These are phyloP conservation scores for Plasmodium knowlesi DNA, from an alignment of 169 alveolate species.

Conservation along the genomic window DNA sequence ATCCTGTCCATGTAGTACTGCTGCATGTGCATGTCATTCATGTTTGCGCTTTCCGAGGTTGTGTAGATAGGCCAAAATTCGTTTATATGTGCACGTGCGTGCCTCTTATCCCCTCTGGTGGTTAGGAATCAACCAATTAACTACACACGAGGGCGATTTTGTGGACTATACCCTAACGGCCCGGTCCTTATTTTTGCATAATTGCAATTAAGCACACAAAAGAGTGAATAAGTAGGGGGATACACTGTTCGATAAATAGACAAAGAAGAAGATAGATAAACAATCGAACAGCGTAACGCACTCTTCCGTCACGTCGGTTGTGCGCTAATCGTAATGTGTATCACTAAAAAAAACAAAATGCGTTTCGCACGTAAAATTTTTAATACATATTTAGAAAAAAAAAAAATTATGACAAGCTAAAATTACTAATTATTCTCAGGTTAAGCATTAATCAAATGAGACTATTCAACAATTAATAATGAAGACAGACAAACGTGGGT, in stretches of 20 bases:
- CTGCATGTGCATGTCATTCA: slow-evolving; percentile 12
- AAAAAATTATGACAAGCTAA: neutral
- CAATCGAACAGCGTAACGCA: neutral
- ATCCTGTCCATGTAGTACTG: slow-evolving; percentile 52
- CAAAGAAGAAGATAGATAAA: neutral
- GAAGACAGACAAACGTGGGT: neutral
- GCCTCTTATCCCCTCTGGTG: neutral
- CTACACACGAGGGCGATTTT: neutral
- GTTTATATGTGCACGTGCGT: neutral
- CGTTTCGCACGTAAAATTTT: neutral
- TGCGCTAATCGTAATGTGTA: neutral
- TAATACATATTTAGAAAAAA: slow-evolving; percentile 15
- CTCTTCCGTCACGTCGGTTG: neutral
- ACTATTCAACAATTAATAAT: slow-evolving; percentile 20
- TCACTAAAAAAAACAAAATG: slow-evolving; percentile 3
- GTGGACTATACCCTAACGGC: neutral
- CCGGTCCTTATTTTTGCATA: slow-evolving; percentile 7
- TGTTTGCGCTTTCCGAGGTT: neutral
- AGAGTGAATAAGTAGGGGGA: neutral
- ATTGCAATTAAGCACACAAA: slow-evolving; percentile 1
- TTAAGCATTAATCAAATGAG: slow-evolving; percentile 2
- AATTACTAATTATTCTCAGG: slow-evolving; percentile 1
- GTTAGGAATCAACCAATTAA: neutral
- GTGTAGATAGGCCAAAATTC: neutral
- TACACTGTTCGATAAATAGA: neutral